Evolutionary conservation across 257 asterid species (phyloP).

Genomic region (Jaltomata sinuosa): DNA sequence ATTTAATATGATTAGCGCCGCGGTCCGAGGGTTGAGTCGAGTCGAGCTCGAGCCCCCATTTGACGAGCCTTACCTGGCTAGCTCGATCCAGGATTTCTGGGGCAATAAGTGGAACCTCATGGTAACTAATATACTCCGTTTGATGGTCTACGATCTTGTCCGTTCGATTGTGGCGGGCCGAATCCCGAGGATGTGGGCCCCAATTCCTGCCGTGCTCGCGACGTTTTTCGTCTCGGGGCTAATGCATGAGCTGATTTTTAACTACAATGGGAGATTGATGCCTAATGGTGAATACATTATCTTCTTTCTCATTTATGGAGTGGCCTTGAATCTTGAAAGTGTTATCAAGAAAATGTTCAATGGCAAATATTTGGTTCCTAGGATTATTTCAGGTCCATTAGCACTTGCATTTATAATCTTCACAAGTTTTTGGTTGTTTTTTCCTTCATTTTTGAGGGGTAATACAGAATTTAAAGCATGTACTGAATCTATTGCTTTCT

Average conservation of each 20-base stretch:
- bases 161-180: not conserved
- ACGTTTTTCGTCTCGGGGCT: slow-evolving; percentile 50
- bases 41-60: slow-evolving; percentile 4
- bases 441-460: slow-evolving; percentile 39
- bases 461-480: slow-evolving; percentile 35
- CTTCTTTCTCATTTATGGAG: slow-evolving; percentile 42
- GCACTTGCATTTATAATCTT: slow-evolving; percentile 22
- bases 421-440: slow-evolving; percentile 43
- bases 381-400: slow-evolving; percentile 24
- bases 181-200: slow-evolving; percentile 8
- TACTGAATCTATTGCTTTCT: slow-evolving; percentile 42
- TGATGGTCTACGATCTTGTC: slow-evolving; percentile 16
- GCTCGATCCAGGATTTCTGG: slow-evolving; percentile 58
- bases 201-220: slow-evolving; percentile 13
- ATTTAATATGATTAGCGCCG: not conserved
- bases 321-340: slow-evolving; percentile 18
- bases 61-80: slow-evolving; percentile 20
- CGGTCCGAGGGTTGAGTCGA: not conserved
- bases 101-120: slow-evolving; percentile 53
- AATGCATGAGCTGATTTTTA: slow-evolving; percentile 62
- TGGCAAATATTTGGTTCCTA: slow-evolving; percentile 4
- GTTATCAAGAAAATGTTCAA: slow-evolving; percentile 11
- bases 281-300: slow-evolving; percentile 31
- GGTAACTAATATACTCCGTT: slow-evolving; percentile 28
- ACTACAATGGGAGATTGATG: slow-evolving; percentile 23